Evolutionary conservation across 352 stramenopile genomes (phyloP), one percentile per base, ranked within the genome.

Genomic region (Phytophthora quininea): DNA sequence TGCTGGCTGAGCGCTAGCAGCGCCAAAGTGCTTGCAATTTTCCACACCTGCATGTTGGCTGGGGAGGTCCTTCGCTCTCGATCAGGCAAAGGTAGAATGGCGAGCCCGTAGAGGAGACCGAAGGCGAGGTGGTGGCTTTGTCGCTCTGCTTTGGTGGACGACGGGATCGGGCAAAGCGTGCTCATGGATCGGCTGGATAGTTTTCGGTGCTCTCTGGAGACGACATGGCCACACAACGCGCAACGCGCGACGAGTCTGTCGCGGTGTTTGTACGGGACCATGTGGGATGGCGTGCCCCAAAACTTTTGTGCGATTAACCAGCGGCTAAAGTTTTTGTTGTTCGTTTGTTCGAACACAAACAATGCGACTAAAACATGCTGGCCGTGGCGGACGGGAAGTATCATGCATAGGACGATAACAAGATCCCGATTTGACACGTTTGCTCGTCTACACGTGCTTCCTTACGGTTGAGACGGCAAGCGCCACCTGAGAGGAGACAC

Each of bases 1-100:
- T 76, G 19, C 49, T 77, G 67, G 40, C 59, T 74, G 49, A 85
- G 31, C 33, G 74, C 74, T 52, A 79, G 67, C 27, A 82, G 54
- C 48, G 74, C 71, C 42, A 82, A 45, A 12, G 66, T 62, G 40
- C 59, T 56, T 35, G 60, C 62, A 46, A 82, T 35, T 63, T 80
- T 85, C 64, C 74, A 82, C 56, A 49, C 68, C 54, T 77, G 67
- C 76, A 85, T 85, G 24, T 15, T 37, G 47, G 10, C 38, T 46
- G 6, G 14, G 24, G 37, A 37, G 7, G 47, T 33, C 30, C 47
- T 49, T 38, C 24, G 47, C 47, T 38, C 15, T 19, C 15, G 4
- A 49, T 69, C 66, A 64, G 60, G 56, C 69, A 77, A 77, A 77
- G 51, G 61, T 54, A 61, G 58, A 74, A 77, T 77, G 70, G 43